phyloP scores from a whole-genome alignment of 768 basidiomycete genomes.

The Daedaleopsis sinensis region DNA sequence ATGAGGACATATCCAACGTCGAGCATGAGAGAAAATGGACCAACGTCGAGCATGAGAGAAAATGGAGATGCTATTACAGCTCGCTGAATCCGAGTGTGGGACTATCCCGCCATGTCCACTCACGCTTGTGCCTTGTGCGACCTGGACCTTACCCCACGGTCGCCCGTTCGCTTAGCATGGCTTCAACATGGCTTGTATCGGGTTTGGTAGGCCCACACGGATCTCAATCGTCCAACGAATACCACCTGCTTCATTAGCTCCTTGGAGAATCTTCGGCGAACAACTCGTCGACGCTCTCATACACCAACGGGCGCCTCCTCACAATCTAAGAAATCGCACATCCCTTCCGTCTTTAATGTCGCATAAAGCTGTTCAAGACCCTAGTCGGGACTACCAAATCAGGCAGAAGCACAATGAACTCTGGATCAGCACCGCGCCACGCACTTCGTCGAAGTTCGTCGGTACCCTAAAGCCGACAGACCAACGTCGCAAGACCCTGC shows the following conservation, averaged over 20 bases:
- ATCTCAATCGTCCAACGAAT: neutral
- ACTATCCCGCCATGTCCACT: neutral
- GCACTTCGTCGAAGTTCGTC: neutral
- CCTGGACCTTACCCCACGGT: neutral
- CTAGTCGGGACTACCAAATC: neutral
- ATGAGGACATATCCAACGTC: neutral
- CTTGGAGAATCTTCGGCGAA: neutral
- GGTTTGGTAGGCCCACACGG: neutral
- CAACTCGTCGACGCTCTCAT: neutral
- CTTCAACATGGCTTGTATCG: neutral
- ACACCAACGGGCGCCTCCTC: neutral
- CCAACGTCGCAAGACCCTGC: neutral
- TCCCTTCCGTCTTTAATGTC: conserved; percentile 3
- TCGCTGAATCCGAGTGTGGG: neutral
- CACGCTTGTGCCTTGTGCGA: neutral
- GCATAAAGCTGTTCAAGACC: neutral
- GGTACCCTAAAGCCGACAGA: neutral
- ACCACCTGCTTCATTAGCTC: neutral
- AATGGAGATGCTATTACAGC: neutral
- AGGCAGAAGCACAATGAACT: neutral
- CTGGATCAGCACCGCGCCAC: neutral
- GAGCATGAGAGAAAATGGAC: neutral
- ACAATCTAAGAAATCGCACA: neutral
- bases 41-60: neutral
- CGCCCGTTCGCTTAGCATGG: neutral